Evolutionary conservation across 305 asterid genomes (phyloP).

Genomic region (Fraxinus velutina): DNA sequence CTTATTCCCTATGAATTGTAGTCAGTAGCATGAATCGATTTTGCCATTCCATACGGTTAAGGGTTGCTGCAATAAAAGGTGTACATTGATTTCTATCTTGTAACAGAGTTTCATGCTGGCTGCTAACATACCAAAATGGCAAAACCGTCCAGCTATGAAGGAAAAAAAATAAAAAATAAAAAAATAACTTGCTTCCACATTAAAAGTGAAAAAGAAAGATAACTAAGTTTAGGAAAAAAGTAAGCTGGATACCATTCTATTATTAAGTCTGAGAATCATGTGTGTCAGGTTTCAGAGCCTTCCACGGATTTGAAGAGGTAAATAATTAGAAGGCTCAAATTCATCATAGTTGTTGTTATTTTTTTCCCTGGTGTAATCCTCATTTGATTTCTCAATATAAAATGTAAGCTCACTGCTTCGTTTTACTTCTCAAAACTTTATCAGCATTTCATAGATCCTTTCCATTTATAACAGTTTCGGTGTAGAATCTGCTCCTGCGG

Average conservation of each 20-base stretch:
- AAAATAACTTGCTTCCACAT: not conserved
- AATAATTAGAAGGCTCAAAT: not conserved
- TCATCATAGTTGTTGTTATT: not conserved
- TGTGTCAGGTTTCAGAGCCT: not conserved
- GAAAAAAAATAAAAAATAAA: not conserved
- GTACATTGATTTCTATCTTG: not conserved
- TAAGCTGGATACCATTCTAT: not conserved
- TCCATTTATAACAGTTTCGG: slow-evolving; percentile 60
- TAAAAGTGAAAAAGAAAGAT: not conserved
- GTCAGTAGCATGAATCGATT: not conserved
- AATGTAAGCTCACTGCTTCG: not conserved
- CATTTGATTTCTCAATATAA: not conserved
- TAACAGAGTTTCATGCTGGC: not conserved
- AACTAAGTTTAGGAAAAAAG: not conserved
- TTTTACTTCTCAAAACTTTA: slow-evolving; percentile 2
- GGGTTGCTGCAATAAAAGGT: not conserved
- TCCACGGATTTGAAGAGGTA: not conserved
- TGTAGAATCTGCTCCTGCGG: slow-evolving; percentile 90
- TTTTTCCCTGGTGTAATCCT: not conserved
- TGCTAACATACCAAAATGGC: not conserved
- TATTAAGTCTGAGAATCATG: not conserved
- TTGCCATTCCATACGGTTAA: not conserved
- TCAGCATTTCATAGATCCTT: slow-evolving; percentile 10
- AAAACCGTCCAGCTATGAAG: not conserved
- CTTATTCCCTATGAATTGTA: not conserved